Base-by-base conservation (phyloP, 208 protist genomes). In the Crithidia brevicula region DNA sequence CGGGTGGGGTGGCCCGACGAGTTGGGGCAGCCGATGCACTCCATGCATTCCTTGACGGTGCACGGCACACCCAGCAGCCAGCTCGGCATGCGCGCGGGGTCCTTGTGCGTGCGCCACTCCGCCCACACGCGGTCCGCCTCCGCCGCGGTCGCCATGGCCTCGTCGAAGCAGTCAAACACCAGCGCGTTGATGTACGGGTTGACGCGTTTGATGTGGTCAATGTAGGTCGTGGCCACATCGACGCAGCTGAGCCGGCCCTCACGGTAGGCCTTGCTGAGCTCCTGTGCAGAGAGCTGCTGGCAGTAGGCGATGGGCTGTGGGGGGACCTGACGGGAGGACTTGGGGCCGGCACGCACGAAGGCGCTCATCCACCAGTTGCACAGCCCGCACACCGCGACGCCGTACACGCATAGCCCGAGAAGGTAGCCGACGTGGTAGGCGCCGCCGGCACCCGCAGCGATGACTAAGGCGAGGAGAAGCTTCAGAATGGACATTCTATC, bases 31-130 rank as follows among this genome's bases (percentile, higher is more conserved):
- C 92, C 92, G 15, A 46, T 66, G 45, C 86, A 88, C 56, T 81
- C 40, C 83, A 94, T 93, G 69, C 79, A 93, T 69, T 95, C 87
- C 77, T 95, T 97, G 58, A 97, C 83, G 10, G 88, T 95, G 69
- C 87, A 94, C 23, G 89, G 89, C 16, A 95, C 88, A 25, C 92
- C 92, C 54, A 89, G 82, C 13, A 95, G 76, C 83, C 83, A 91
- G 77, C 87, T 91, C 27, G 88, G 87, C 65, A 71, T 82, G 34
- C 76, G 73, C 31, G 70, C 27, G 8, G 72, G 40, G 53, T 47
- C 63, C 56, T 69, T 74, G 60, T 88, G 72, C 11, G 23, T 58
- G 54, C 88, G 88, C 86, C 85, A 94, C 36, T 61, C 79, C 6
- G 60, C 72, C 85, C 87, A 93, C 28, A 79, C 57, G 31, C 59